These are phyloP conservation scores for Carex parvula DNA, from an alignment of 176 grass and related monocot species.

Conservation along the genomic window DNA sequence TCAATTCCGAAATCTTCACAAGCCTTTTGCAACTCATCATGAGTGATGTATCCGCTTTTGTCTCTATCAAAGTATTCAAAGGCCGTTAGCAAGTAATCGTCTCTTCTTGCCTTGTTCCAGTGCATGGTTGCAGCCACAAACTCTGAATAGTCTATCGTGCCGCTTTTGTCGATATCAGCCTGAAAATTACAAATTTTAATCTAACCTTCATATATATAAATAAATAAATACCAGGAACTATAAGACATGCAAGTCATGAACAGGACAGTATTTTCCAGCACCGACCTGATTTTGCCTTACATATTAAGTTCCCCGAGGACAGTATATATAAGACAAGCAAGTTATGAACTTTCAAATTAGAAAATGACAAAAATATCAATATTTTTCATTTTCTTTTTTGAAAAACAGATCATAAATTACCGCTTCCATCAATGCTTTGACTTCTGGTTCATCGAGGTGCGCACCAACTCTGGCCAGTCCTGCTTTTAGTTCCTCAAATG, in stretches of 20 bases:
- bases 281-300: background rate
- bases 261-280: background rate
- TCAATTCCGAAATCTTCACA: slow-evolving; percentile 87
- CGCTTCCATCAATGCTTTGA: slow-evolving; percentile 30
- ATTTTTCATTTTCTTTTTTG: background rate
- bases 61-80: slow-evolving; percentile 98
- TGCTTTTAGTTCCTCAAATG: slow-evolving; percentile 31
- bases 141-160: slow-evolving; percentile 84
- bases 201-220: slow-evolving; percentile 10
- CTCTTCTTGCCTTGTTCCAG: slow-evolving; percentile 76
- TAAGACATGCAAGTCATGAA: too few species aligned
- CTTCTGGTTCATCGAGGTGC: slow-evolving; percentile 20
- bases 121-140: slow-evolving; percentile 86
- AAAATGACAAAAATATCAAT: background rate
- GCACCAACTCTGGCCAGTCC: slow-evolving; percentile 25
- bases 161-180: slow-evolving; percentile 92
- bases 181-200: slow-evolving; percentile 25
- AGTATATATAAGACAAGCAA: background rate
- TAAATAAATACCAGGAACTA: too few species aligned
- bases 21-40: slow-evolving; percentile 81
- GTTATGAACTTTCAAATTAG: background rate
- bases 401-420: background rate
- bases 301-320: background rate
- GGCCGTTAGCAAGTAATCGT: slow-evolving; percentile 76
- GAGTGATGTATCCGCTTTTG: slow-evolving; percentile 83